Percentiles rank a stretch among this genome's conserved stretches.
phyloP scores from a whole-genome alignment of 805 yeast genomes.

The Wickerhamiella alocasiicola region DNA sequence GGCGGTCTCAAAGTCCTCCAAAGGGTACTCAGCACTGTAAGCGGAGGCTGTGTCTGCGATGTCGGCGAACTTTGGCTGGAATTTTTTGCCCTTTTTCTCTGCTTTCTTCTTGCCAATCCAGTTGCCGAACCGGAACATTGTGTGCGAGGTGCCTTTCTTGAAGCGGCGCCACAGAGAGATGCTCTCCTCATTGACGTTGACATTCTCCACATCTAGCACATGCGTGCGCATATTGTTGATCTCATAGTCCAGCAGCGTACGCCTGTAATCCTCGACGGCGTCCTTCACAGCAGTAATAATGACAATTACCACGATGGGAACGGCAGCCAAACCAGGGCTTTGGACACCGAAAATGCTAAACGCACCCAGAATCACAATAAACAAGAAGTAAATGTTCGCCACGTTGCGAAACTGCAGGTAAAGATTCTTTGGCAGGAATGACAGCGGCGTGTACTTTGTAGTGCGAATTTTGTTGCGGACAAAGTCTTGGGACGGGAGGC shows the following conservation, averaged over 20 bases:
- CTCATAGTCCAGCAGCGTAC: constrained; percentile 52
- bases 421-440: constrained; percentile 79
- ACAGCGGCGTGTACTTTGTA: constrained; percentile 84
- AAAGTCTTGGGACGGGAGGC: constrained; percentile 47
- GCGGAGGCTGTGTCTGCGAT: constrained; percentile 1
- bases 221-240: constrained; percentile 56
- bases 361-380: constrained; percentile 63
- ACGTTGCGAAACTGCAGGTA: constrained; percentile 70
- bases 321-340: constrained; percentile 62
- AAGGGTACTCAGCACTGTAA: constrained; percentile 4
- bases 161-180: constrained; percentile 56
- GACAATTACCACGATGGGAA: constrained; percentile 71
- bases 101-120: constrained; percentile 12
- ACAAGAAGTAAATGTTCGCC: constrained; percentile 80
- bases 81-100: constrained; percentile 4
- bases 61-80: constrained; percentile 2
- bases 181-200: constrained; percentile 42
- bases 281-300: constrained; percentile 62
- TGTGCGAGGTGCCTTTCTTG: constrained; percentile 38
- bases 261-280: constrained; percentile 63
- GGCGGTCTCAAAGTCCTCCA: constrained; percentile 7
- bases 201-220: constrained; percentile 43
- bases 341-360: constrained; percentile 64
- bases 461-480: constrained; percentile 89
- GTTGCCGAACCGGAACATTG: constrained; percentile 14